Conservation (phyloP, 345 rosid species). For the Carallia brachiata region DNA sequence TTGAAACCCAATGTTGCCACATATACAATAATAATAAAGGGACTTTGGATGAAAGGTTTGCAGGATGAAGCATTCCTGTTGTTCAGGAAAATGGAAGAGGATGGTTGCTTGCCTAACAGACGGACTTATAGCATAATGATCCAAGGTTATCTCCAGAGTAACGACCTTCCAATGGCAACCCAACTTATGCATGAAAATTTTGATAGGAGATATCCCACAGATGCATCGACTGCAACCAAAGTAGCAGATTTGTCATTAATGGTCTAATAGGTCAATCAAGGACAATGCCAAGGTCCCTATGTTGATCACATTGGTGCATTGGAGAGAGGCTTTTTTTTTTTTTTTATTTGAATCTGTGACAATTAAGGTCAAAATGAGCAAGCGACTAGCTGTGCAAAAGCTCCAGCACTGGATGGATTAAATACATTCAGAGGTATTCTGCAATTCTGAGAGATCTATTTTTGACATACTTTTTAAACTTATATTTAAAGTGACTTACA, state of each 20-base stretch:
- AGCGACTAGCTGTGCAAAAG: too few relatives aligned
- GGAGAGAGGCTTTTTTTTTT: too few relatives aligned
- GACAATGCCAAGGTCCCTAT: too few relatives aligned
- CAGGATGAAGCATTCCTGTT: conserved; percentile 14
- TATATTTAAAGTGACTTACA: too few relatives aligned
- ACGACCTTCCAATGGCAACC: background rate
- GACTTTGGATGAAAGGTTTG: conserved; percentile 14
- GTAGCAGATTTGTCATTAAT: background rate
- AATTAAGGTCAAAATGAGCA: too few relatives aligned
- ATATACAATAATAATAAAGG: conserved; percentile 2
- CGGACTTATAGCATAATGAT: conserved; percentile 9
- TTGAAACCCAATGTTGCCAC: conserved; percentile 9
- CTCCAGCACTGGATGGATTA: too few relatives aligned
- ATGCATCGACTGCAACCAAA: background rate
- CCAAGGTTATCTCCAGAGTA: conserved; percentile 11
- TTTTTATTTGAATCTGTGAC: too few relatives aligned
- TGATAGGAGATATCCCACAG: background rate
- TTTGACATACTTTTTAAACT: too few relatives aligned
- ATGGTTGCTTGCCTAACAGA: conserved; percentile 1
- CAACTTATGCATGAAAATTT: conserved; percentile 3
- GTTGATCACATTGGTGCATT: too few relatives aligned
- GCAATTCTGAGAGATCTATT: too few relatives aligned
- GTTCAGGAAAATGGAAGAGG: conserved; percentile 14
- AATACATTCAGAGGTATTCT: too few relatives aligned
- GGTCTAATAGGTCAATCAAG: background rate